A percentile compares a stretch with the other conserved stretches of the same genome.
Evolutionary conservation across 2,329 filamentous ascomycete genomes (phyloP).

Genomic region (Zymoseptoria passerinii): DNA sequence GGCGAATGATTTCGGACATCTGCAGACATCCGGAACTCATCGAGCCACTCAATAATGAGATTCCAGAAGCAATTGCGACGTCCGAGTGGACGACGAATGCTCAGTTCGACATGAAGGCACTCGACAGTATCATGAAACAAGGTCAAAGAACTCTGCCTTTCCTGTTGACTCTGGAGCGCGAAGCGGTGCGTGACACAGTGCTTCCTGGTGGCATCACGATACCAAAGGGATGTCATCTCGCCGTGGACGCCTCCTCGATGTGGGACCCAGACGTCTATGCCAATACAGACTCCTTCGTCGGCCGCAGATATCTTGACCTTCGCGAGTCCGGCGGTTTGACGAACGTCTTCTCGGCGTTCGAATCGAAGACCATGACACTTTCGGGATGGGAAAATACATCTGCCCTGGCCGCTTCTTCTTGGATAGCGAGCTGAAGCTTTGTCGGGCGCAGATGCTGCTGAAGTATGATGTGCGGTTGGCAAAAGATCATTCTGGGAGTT

Average conservation of each 20-base stretch:
- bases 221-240: constrained; percentile 16
- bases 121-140: constrained; percentile 28
- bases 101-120: constrained; percentile 22
- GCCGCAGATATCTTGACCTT: no score
- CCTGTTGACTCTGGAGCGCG: constrained; percentile 17
- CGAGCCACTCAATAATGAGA: constrained; percentile 15
- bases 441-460: no score
- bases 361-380: no score
- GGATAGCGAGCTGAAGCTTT: no score
- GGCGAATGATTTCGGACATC: constrained; percentile 18
- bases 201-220: constrained; percentile 24
- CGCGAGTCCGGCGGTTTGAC: no score
- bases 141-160: no score
- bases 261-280: constrained; percentile 11
- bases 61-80: constrained; percentile 12
- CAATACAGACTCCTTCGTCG: constrained; percentile 17
- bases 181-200: constrained; percentile 16
- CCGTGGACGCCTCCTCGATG: constrained; percentile 10
- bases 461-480: no score
- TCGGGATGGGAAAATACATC: no score
- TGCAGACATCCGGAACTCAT: constrained; percentile 19
- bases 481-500: background rate
- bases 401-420: no score
- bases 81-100: constrained; percentile 22
- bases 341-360: no score